Evolutionary conservation across 192 early-diverging fungal genomes (phyloP), one percentile per base, ranked within the genome.

Genomic region (Ambispora gerdemannii): DNA sequence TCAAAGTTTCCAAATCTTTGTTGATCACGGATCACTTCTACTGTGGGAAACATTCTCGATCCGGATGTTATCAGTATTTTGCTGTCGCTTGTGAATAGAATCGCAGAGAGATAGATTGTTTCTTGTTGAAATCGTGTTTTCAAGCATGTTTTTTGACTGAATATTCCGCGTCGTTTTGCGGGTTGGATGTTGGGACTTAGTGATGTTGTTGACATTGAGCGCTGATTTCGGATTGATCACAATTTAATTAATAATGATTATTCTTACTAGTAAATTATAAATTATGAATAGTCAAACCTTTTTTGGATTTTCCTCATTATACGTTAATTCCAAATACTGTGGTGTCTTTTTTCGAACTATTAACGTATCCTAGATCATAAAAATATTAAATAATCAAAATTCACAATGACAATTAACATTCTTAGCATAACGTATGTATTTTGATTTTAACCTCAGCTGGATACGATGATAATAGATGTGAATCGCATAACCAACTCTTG

Each of bases 41-140:
- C 2, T 33, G 68, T 70, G 36, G 68, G 68, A 50, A 70, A 70
- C 58, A 70, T 60, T 50, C 43, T 58, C 19, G 52, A 33, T 22
- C 68, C 38, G 6, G 68, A 70, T 20, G 58, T 77, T 15, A 80
- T 69, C 1, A 80, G 51, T 32, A 80, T 72, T 52, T 77, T 80
- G 52, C 67, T 77, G 22, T 80, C 79, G 43, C 79, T 80, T 36
- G 73, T 77, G 58, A 80, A 61, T n/a, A 80, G 47, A 25, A 80
- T 69, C 10, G 72, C 53, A 0, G 79, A 72, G 15, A 80, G 63
- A n/a, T 80, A 80, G 53, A 80, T 77, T 61, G 69, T 70, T 36
- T 76, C 74, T 8, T 61, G 55, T n/a, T 80, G 76, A 58, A 77
- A 74, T 13, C 56, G 55, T 28, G 55, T 60, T 50, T 70, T 70